Evolutionary conservation across 352 stramenopile species (phyloP).

Genomic region (Phytophthora citricola): DNA sequence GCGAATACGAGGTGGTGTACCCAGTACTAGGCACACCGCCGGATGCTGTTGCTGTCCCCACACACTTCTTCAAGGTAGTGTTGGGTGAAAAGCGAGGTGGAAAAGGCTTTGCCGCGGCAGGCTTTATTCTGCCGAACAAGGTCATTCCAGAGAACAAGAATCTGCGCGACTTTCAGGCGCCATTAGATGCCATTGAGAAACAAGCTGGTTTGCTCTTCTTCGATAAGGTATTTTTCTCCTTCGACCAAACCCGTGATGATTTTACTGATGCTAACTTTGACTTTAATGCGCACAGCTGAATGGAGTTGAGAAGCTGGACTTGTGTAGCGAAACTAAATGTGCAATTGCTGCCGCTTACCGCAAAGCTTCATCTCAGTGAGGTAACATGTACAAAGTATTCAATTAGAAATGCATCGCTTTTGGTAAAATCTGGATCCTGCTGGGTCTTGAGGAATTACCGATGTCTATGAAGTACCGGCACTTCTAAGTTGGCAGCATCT

Average conservation of each 20-base stretch:
- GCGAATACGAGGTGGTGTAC: slow-evolving; percentile 76
- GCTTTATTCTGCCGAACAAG: slow-evolving; percentile 96
- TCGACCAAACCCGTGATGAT: background rate
- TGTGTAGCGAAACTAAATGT: slow-evolving; percentile 79
- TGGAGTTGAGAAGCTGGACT: slow-evolving; percentile 50
- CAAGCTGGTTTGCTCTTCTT: slow-evolving; percentile 95
- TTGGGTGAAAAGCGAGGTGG: slow-evolving; percentile 63
- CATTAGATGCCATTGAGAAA: slow-evolving; percentile 93
- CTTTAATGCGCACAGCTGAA: slow-evolving; percentile 42
- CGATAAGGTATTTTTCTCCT: slow-evolving; percentile 64
- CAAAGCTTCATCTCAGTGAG: slow-evolving; percentile 26
- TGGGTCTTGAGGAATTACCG: too few species aligned
- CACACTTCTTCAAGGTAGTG: slow-evolving; percentile 98
- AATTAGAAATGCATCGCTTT: too few species aligned
- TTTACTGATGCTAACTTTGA: slow-evolving; percentile 3
- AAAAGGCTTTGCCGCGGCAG: slow-evolving; percentile 77
- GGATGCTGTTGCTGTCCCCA: slow-evolving; percentile 92
- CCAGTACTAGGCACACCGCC: slow-evolving; percentile 87
- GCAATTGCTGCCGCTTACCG: slow-evolving; percentile 59
- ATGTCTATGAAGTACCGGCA: too few species aligned
- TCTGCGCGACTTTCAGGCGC: slow-evolving; percentile 88
- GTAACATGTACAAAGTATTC: background rate
- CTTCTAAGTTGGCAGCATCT: too few species aligned
- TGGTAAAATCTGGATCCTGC: too few species aligned
- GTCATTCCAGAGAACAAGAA: slow-evolving; percentile 77